Evolutionary conservation across 495 filamentous ascomycete species (phyloP), one percentile per base, ranked within the genome.

Genomic region (Trichoderma parareesei): DNA sequence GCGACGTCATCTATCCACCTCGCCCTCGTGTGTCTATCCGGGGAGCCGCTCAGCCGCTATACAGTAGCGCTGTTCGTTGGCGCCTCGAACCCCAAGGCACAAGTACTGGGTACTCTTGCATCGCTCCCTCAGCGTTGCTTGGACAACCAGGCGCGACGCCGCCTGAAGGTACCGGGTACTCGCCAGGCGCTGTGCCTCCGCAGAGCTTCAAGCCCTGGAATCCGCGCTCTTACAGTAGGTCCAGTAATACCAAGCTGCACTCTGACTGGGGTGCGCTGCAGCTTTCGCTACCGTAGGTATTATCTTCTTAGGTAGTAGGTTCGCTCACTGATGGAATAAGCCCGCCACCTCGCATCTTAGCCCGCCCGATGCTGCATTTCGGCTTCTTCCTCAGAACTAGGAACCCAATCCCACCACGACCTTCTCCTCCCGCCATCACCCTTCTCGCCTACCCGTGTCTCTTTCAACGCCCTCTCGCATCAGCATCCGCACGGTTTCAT

Each of bases 351-450:
- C 53, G 27, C 16, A 57, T 37, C 53, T 57, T 27, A 37, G 53
- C 53, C 53, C 46, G 46, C n/a, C n/a, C 46, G 9, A 18, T 20
- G 27, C 53, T 57, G 9, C 37, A 27, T 57, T 57, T 57, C 14
- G 27, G 53, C 53, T 57, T 37, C 53, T 57, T 35, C 53, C 18
- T 57, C 27, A n/a, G 10, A 57, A 57, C 18, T 57, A 8, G 27
- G 10, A 57, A 57, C 53, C 53, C 53, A 57, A 57, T 57, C 53
- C 20, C 53, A 38, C 37, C 33, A 57, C 53, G 53, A 57, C 53
- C 53, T 57, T 57, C 53, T 57, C 53, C 53, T 57, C 53, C 35
- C 53, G 53, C 53, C 53, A 57, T 57, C 53, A 14, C 20, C 33
- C 53, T 57, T 37, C 33, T 9, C 20, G 9, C 53, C 53, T 27